A percentile compares a stretch with the other conserved stretches of the same genome.
Conservation (phyloP, 176 grass and related monocot genomes). For the Otatea glauca region DNA sequence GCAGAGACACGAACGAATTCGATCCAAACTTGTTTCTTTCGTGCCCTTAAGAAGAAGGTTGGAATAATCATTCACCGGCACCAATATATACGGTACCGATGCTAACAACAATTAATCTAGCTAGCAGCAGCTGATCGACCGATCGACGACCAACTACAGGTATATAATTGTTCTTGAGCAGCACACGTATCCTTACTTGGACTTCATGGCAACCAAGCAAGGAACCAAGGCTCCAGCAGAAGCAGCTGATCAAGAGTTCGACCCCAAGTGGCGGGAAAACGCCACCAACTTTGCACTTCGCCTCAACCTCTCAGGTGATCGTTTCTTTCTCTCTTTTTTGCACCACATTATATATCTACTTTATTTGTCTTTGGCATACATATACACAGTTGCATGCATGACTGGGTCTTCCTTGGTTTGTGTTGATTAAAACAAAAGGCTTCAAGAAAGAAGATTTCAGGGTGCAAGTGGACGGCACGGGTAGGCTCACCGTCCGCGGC, state of each 20-base stretch:
- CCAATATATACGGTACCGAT: no score
- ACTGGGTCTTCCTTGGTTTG: background rate
- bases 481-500: conserved; percentile 60
- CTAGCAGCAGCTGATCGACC: no score
- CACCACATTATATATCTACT: no score
- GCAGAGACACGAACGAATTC: no score
- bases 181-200: background rate
- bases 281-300: conserved; percentile 32
- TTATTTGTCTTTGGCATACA: no score
- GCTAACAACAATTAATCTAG: no score
- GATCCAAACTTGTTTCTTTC: no score
- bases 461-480: conserved; percentile 56
- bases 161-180: background rate
- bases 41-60: no score
- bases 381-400: background rate
- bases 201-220: conserved; percentile 4
- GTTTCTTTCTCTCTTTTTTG: no score
- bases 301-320: conserved; percentile 59
- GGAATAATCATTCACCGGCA: no score
- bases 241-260: conserved; percentile 23
- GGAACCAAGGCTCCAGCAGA: background rate
- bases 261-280: conserved; percentile 42
- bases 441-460: conserved; percentile 67
- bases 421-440: conserved; percentile 32
- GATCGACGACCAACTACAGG: no score